phyloP scores from a whole-genome alignment of 192 early-diverging fungal species.

The Dissophora ornata region DNA sequence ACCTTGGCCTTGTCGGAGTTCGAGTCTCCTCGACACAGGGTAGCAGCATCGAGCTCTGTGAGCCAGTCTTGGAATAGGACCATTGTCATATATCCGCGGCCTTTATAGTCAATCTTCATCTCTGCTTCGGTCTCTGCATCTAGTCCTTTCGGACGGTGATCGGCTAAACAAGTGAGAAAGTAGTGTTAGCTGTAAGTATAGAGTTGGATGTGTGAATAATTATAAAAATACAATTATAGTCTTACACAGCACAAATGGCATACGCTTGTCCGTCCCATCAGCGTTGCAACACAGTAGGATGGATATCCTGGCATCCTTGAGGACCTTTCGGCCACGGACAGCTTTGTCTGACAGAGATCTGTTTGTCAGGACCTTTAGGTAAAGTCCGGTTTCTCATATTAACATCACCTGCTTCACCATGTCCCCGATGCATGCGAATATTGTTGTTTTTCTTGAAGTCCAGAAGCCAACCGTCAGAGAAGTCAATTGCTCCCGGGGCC shows the following conservation, averaged over 20 bases:
- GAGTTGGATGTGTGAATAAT: too few species aligned
- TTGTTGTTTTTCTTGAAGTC: neutral
- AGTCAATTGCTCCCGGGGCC: neutral
- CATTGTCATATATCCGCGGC: too few species aligned
- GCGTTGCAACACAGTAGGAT: slow-evolving; percentile 14
- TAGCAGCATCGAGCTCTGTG: too few species aligned
- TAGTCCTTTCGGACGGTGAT: too few species aligned
- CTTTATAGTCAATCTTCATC: too few species aligned
- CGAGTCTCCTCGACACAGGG: too few species aligned
- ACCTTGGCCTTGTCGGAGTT: neutral
- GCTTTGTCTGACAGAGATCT: neutral
- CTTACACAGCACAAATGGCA: slow-evolving; percentile 5
- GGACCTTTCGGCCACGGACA: slow-evolving; percentile 3
- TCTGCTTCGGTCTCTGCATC: too few species aligned
- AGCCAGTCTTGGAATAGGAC: too few species aligned
- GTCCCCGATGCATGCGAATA: neutral
- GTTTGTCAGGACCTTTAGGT: slow-evolving; percentile 3
- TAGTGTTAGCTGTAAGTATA: neutral
- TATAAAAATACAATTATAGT: too few species aligned
- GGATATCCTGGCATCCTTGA: neutral
- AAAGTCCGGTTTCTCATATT: slow-evolving; percentile 13
- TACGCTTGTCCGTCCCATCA: slow-evolving; percentile 10
- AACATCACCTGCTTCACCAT: slow-evolving; percentile 8
- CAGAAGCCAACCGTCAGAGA: neutral
- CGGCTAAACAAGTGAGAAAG: too few species aligned